These are phyloP conservation scores for Lagenaria siceraria DNA, from an alignment of 306 rosid genomes.

Conservation along the genomic window DNA sequence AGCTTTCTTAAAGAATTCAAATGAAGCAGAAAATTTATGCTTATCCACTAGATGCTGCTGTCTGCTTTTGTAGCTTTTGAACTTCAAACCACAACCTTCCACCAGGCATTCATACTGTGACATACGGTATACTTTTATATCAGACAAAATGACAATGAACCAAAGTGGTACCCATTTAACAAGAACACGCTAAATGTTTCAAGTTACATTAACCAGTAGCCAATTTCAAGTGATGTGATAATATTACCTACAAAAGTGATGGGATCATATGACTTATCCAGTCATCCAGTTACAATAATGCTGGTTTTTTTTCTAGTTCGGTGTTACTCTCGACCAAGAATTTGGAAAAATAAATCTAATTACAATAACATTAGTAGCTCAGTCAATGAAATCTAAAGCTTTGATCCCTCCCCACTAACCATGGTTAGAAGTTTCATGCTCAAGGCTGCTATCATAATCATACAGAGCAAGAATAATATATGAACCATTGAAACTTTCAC, in stretches of 20 bases:
- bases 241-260: neutral
- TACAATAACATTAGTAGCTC: neutral
- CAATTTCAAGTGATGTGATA: neutral
- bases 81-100: conserved; percentile 79
- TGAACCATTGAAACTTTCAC: neutral
- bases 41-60: conserved; percentile 88
- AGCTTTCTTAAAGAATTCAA: conserved; percentile 62
- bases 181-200: neutral
- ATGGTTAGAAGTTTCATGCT: neutral
- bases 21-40: conserved; percentile 71
- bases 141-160: neutral
- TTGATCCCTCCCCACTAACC: neutral
- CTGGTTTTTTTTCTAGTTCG: neutral
- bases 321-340: neutral
- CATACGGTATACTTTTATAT: neutral
- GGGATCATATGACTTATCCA: neutral
- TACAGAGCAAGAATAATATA: neutral
- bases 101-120: conserved; percentile 83
- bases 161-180: neutral
- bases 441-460: neutral
- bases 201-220: neutral
- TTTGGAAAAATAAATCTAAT: neutral
- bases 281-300: neutral
- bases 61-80: conserved; percentile 65
- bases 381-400: neutral